Evolutionary conservation across 139 green algal genomes (phyloP), one percentile per base, ranked within the genome.

Genomic region (Chlamydomonas asymmetrica): DNA sequence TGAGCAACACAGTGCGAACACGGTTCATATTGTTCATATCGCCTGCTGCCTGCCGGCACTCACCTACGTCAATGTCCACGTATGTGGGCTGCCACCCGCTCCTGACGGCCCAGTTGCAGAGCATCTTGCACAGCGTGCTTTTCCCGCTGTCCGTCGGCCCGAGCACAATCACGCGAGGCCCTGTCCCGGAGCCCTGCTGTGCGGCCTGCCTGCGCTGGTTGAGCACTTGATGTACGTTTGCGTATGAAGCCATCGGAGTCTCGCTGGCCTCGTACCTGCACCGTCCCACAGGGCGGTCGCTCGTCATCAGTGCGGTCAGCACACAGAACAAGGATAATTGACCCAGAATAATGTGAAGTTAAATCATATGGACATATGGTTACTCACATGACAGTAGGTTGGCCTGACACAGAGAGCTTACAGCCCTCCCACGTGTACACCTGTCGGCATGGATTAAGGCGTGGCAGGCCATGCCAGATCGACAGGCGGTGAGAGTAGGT

Each of bases 61-160:
- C 61, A 84, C 92, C 94, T 31, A 98, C 93, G 83, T 98, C 94
- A 29, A 98, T 76, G 78, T 98, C 94, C 18, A 94, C 89, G 50
- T 93, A 88, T 0, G 84, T 90, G 20, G 94, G 93, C 2, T 87
- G 69, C 79, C 87, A 94, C 23, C 79, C 84, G 4, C 37, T 56
- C 2, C 94, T 82, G 52, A 94, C 89, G 5, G 89, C 95, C 76
- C 96, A 98, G 74, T 97, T 98, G 25, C 92, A 69, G 66, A 98
- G 85, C 29, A 96, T 90, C 18, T 79, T 85, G 73, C 78, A 89
- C 43, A 98, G 69, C 9, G 88, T 96, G 78, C 71, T 91, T 79
- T 98, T 98, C 54, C 79, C 81, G 73, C 76, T 82, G 88, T 98
- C 94, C 18, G 85, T 93, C 8, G 93, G 94, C 0, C 94, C 94